phyloP scores from a whole-genome alignment of 2,329 filamentous ascomycete genomes.

The Alternaria angustiovoidea region DNA sequence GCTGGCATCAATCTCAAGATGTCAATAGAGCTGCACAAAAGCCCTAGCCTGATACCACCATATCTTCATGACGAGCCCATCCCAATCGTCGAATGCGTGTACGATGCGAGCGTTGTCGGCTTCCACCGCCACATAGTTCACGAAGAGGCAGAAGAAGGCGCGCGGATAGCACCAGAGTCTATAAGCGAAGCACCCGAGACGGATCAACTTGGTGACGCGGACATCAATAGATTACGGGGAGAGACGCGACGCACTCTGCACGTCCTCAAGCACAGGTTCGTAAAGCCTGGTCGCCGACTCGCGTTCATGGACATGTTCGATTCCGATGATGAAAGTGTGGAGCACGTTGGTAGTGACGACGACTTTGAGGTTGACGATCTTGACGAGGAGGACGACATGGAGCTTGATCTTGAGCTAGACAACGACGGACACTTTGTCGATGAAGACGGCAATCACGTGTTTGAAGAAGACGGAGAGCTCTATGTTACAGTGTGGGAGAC shows the following conservation, averaged over 20 bases:
- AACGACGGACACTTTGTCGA: constrained; percentile 25
- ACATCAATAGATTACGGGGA: constrained; percentile 25
- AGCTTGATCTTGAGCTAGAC: constrained; percentile 21
- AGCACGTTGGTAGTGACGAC: background rate
- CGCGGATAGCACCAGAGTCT: background rate
- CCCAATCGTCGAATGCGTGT: constrained; percentile 38
- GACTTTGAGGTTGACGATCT: constrained; percentile 8
- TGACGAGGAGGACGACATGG: constrained; percentile 21
- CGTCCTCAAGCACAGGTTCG: constrained; percentile 19
- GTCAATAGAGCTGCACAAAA: constrained; percentile 35
- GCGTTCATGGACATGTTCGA: constrained; percentile 6
- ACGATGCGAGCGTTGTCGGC: constrained; percentile 57
- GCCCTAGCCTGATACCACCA: constrained; percentile 38
- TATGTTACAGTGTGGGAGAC: constrained; percentile 15
- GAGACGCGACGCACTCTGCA: constrained; percentile 19
- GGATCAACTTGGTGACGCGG: constrained; percentile 28
- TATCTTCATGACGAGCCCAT: constrained; percentile 41
- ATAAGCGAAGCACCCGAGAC: constrained; percentile 28
- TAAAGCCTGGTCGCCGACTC: constrained; percentile 1
- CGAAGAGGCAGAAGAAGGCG: background rate
- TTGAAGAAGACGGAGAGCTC: constrained; percentile 18
- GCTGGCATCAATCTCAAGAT: constrained; percentile 39
- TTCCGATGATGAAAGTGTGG: constrained; percentile 3
- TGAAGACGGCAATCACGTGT: constrained; percentile 13
- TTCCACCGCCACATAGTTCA: constrained; percentile 34